These are phyloP conservation scores for Boletellus sp. DNA, from an alignment of 768 basidiomycete species.

Conservation along the genomic window DNA sequence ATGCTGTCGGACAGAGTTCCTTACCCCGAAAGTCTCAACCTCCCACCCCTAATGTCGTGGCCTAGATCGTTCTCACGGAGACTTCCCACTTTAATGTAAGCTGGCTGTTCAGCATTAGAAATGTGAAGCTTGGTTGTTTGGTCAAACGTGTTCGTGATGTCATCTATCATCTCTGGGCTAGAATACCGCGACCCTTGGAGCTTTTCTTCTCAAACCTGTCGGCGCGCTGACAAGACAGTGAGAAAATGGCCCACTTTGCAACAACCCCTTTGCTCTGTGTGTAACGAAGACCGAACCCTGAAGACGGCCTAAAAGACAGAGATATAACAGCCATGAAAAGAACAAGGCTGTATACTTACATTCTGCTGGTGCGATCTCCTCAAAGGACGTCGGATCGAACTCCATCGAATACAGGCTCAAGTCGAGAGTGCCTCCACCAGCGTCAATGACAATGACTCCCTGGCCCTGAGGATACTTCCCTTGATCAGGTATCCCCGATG, in stretches of 20 bases:
- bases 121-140: slow-evolving; percentile 37
- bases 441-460: slow-evolving; percentile 44
- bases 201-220: slow-evolving; percentile 16
- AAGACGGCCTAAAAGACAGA: slow-evolving; percentile 28
- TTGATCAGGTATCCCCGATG: slow-evolving; percentile 10
- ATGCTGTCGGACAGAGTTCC: background rate
- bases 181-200: slow-evolving; percentile 27
- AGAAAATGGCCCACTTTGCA: slow-evolving; percentile 28
- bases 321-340: background rate
- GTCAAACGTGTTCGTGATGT: slow-evolving; percentile 34
- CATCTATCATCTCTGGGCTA: slow-evolving; percentile 27
- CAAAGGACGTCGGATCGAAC: slow-evolving; percentile 28
- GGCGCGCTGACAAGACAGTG: background rate
- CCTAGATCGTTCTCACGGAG: slow-evolving; percentile 30
- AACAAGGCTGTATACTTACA: slow-evolving; percentile 16
- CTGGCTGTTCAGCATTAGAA: slow-evolving; percentile 29
- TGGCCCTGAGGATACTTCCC: slow-evolving; percentile 16
- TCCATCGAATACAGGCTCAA: slow-evolving; percentile 41
- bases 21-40: slow-evolving; percentile 34
- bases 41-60: slow-evolving; percentile 32
- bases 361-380: slow-evolving; percentile 34
- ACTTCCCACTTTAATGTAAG: slow-evolving; percentile 39
- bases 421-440: slow-evolving; percentile 42
- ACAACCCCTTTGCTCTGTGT: slow-evolving; percentile 24
- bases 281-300: slow-evolving; percentile 39